Evolutionary conservation across 164 flowering plant genomes (phyloP), one percentile per base, ranked within the genome.

Genomic region (Akebia trifoliata): DNA sequence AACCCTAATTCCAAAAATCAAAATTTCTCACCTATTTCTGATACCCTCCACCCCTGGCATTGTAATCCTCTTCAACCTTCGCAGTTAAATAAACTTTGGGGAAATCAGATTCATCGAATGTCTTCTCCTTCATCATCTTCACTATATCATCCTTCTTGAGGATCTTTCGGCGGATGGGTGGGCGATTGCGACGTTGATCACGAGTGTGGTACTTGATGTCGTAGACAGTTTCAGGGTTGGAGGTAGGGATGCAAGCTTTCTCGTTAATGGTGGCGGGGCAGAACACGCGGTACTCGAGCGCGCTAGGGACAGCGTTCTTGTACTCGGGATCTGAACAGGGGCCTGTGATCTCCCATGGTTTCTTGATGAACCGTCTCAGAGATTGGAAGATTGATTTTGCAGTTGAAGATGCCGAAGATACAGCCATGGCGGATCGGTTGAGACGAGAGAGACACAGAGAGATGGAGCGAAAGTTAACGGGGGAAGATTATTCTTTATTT

Each of bases 331-430:
- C 43, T 18, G 95, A 71, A 69, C 85, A 78, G 0, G 95, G 95
- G 0, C 97, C 97, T 1, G 94, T 87, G 66, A 81, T 69, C 74
- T 87, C 90, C 94, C 97, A 90, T 12, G 97, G 95, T 46, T 83
- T 81, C 75, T 82, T 90, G 37, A 85, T 28, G 82, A 54, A 90
- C 0, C 82, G 73, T 46, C 55, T 76, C 22, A 90, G 79, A 51
- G 81, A 65, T 59, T 82, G 89, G 50, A 84, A 8, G 38, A 76
- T 9, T 18, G 90, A 78, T 61, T 81, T 74, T 18, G 70, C 54
- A 2, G 69, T 46, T 2, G 74, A 48, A 3, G 56, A 42, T 12
- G 38, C 10, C n/a, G 61, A 17, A 22, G 61, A 39, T 11, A 61
- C 61, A 8, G 67, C 67, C 67, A 63, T 63, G 50, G 42, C 56